Evolutionary conservation across 176 grass and related monocot genomes (phyloP), one percentile per base, ranked within the genome.

Genomic region (Musa itinerans): DNA sequence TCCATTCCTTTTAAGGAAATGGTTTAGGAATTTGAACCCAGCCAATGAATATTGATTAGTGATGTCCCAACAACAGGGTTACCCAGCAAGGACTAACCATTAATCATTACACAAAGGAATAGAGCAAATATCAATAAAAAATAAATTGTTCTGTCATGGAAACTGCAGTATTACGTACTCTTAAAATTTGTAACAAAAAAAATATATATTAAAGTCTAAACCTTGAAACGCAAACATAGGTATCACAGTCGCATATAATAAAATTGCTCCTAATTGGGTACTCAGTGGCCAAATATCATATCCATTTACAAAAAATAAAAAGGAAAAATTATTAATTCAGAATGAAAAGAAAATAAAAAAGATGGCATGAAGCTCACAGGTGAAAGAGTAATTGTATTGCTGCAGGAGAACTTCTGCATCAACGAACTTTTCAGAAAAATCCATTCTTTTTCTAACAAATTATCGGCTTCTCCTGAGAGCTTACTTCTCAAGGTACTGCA

Each of bases 381-480:
- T 65, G 75, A 77, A 77, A 77, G 7, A 20, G 75, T 21, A 26
- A 77, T 77, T 8, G 3, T 65, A 16, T 66, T 77, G 62, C 62
- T 67, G 62, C 19, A 51, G 20, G 61, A 65, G 62, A 77, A 77
- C 50, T 77, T 77, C 29, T 77, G 75, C 8, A 11, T 53, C 75
- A 77, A 67, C 1, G 75, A 77, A 77, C 49, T 43, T 77, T 53
- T 77, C 23, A 77, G 50, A 65, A 77, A 51, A 27, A 13, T 51
- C 75, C 75, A 77, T 25, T 77, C 75, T 75, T 75, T 75, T 61
- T 64, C 24, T 66, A 13, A 66, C 13, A 65, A 16, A 66, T 65
- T 63, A 53, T 65, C 75, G n/a, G 50, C 61, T 77, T 66, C 75
- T 27, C 61, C 53, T 14, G 75, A 77, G 12, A 65, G 11, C 11